Evolutionary conservation across 495 filamentous ascomycete species (phyloP).

Genomic region (Penicillium pancosmium): DNA sequence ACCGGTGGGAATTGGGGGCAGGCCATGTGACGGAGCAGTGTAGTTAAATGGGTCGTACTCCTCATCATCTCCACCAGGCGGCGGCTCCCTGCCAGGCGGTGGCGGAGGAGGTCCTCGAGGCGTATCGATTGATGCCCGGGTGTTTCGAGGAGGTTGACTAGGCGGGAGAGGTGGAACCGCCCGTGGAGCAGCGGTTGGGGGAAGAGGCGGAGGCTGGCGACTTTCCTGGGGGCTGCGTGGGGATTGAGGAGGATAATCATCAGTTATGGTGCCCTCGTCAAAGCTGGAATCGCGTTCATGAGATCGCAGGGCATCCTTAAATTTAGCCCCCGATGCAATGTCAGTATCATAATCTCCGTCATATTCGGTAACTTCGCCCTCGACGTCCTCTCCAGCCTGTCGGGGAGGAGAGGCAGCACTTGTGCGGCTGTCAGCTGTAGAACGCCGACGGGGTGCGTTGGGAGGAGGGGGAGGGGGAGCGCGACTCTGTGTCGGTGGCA

Average conservation of each 20-base stretch:
- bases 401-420: conserved; percentile 42
- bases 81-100: conserved; percentile 44
- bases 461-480: conserved; percentile 83
- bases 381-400: conserved; percentile 61
- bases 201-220: conserved; percentile 62
- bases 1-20: conserved; percentile 24
- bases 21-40: conserved; percentile 47
- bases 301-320: conserved; percentile 87
- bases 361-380: conserved; percentile 88
- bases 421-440: conserved; percentile 57
- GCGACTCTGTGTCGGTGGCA: conserved; percentile 58
- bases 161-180: conserved; percentile 59
- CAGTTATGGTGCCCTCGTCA: conserved; percentile 57
- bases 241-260: conserved; percentile 54
- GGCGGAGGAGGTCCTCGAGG: conserved; percentile 70
- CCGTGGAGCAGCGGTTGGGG: conserved; percentile 52
- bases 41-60: conserved; percentile 80
- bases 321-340: conserved; percentile 84
- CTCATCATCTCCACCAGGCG: conserved; percentile 57
- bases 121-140: conserved; percentile 63
- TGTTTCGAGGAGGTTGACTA: conserved; percentile 48
- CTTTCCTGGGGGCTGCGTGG: conserved; percentile 49
- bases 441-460: conserved; percentile 57
- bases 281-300: conserved; percentile 78
- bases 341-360: conserved; percentile 99